Evolutionary conservation across 2,329 filamentous ascomycete genomes (phyloP), one percentile per base, ranked within the genome.

Genomic region (Sclerotinia sclerotiorum): DNA sequence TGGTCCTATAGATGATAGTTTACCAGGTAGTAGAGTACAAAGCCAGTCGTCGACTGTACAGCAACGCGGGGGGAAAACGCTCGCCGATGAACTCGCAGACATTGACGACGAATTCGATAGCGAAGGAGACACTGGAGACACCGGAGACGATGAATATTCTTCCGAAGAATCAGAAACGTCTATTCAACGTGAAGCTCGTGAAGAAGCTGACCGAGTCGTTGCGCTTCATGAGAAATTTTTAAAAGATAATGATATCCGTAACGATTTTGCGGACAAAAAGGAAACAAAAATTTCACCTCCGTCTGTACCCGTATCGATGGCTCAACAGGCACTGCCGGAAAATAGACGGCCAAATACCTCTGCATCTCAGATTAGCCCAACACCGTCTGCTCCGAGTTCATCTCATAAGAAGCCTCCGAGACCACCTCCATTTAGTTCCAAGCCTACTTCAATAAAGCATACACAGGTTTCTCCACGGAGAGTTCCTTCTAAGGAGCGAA

Each of bases 101-200:
- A 1, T 29, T 3, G 42, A 0, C 0, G 8, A n/a, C 19, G 11
- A 29, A 2, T 60, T 27, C 5, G 24, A 13, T 2, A 7, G 10
- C 1, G 8, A 1, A 2, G 35, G 3, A 35, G 35, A 35, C 35
- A 35, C 7, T 8, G 35, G 35, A 35, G 35, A 35, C 4, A 3
- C 5, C 0, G 17, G 1, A 2, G 35, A 8, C n/a, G 35, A 29
- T 1, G 3, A 21, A 35, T 24, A 21, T 13, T 17, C 54, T 24
- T n/a, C 54, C 2, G 32, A 35, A 7, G 54, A 39, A 56, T 10
- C 19, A 21, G 24, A 44, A 29, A 6, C 42, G 3, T 29, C 24
- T 19, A 17, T 13, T 27, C 5, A 29, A 15, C 17, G 3, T 1
- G 5, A 46, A 8, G 56, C 55, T 3, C 39, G 56, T 27, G 10